Evolutionary conservation across 176 grass and related monocot species (phyloP).

Genomic region (Dendrocalamus sinicus): DNA sequence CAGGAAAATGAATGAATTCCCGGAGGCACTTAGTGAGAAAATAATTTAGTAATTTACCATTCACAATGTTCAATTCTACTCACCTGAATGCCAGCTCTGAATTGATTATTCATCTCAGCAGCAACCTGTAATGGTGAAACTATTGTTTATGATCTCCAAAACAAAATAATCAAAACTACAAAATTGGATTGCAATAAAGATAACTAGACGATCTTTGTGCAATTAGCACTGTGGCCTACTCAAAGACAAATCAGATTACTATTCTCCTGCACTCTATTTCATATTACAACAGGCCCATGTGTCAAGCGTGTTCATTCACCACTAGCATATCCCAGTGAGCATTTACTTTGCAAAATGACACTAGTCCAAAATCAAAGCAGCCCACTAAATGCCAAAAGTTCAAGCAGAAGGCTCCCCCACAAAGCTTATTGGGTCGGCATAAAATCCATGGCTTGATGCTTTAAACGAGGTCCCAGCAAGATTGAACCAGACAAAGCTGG

Average conservation of each 20-base stretch:
- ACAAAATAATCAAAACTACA: constrained; percentile 3
- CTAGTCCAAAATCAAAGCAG: constrained; percentile 36
- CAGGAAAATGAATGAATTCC: constrained; percentile 37
- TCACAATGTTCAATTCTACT: constrained; percentile 34
- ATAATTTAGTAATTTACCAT: constrained; percentile 29
- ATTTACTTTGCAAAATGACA: constrained; percentile 36
- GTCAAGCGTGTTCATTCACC: not conserved
- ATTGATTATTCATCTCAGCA: constrained; percentile 66
- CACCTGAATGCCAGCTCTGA: constrained; percentile 70
- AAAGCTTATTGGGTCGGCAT: constrained; percentile 32
- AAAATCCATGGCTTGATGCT: constrained; percentile 28
- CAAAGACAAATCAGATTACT: not conserved
- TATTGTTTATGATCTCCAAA: constrained; percentile 26
- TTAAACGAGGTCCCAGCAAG: constrained; percentile 57
- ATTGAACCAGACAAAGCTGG: constrained; percentile 52
- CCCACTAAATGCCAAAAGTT: constrained; percentile 39
- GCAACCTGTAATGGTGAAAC: constrained; percentile 49
- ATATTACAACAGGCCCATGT: not conserved
- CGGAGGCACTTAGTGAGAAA: not conserved
- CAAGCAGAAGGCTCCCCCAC: constrained; percentile 41
- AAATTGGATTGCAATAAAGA: not conserved
- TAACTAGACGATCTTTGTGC: not conserved
- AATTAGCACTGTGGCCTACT: not conserved
- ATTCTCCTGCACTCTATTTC: not conserved
- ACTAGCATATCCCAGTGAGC: not conserved